phyloP scores from a whole-genome alignment of 352 stramenopile species.

The Pythium myriotylum region DNA sequence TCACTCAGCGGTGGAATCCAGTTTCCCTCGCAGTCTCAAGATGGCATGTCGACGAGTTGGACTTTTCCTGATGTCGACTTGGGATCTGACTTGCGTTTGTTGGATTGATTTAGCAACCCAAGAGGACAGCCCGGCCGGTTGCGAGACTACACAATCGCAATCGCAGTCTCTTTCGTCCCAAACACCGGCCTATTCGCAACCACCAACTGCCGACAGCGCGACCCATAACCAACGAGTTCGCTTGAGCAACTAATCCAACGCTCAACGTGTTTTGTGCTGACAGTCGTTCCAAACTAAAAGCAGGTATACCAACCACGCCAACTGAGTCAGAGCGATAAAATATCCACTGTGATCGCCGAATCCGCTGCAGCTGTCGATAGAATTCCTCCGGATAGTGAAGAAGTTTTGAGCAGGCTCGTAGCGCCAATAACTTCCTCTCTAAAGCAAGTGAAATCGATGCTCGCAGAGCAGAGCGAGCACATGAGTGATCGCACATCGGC shows the following conservation, averaged over 20 bases:
- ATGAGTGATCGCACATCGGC: neutral
- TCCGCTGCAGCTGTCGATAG: neutral
- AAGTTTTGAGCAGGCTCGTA: conserved; percentile 5
- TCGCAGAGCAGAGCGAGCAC: conserved; percentile 1
- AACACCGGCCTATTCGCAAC: conserved; percentile 13
- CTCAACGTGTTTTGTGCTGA: conserved; percentile 25
- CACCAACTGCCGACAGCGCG: conserved; percentile 1
- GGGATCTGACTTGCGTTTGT: neutral
- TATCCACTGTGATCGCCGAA: conserved; percentile 7
- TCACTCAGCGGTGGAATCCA: neutral
- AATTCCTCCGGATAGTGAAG: conserved; percentile 10
- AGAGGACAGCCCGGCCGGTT: conserved; percentile 35
- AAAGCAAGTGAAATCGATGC: conserved; percentile 15
- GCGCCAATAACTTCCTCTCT: conserved; percentile 5
- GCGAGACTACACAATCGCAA: conserved; percentile 42
- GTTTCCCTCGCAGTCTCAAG: conserved; percentile 10
- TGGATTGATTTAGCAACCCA: neutral
- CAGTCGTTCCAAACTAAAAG: conserved; percentile 17
- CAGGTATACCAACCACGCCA: conserved; percentile 8
- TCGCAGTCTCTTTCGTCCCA: conserved; percentile 14
- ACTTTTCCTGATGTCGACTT: conserved; percentile 1
- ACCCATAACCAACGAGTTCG: conserved; percentile 16
- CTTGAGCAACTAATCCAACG: neutral
- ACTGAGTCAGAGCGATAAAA: neutral
- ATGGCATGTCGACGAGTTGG: conserved; percentile 17